Evolutionary conservation across 305 asterid species (phyloP), one percentile per base, ranked within the genome.

Genomic region (Fraxinus latifolia): DNA sequence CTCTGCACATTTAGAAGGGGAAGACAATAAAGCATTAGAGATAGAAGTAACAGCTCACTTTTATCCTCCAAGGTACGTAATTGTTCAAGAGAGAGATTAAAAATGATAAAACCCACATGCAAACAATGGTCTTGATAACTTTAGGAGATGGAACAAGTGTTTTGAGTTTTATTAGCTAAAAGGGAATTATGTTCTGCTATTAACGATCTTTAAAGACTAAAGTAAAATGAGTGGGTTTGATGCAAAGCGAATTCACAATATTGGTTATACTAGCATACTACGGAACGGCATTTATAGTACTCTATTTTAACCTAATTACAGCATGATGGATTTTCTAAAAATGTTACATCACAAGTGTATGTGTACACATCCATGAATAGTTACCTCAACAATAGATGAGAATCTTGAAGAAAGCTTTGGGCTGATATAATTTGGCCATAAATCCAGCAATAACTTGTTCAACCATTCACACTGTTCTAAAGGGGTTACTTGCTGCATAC

Each of bases 391-490:
- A 79, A 96, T 89, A 70, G 97, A 92, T 58, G 95, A 90, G 87
- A 96, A 92, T 81, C 92, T 92, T 78, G 88, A 89, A 44, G 98
- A 96, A 81, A 96, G 98, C 89, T 91, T 95, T 33, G 93, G 97
- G 83, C 87, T 89, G 58, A 95, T 83, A 83, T 83, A 96, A 73
- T 89, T 92, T 76, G 88, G 90, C 99, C 99, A 96, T 83, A 92
- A 82, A 86, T 95, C 98, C 47, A 85, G 79, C 50, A 93, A 73
- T 77, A 95, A 91, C 88, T 93, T 95, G 90, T 96, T 95, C 86
- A 96, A 90, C 99, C 99, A 96, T 89, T 96, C 95, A 84, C 98
- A 93, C 78, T 95, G 98, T 85, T 96, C 99, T 89, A 95, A 82
- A 37, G 99, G 97, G 71, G 99, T 95, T 39, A 74, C 86, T 36